Conservation (phyloP, 306 rosid genomes). For the Pyrus communis region DNA sequence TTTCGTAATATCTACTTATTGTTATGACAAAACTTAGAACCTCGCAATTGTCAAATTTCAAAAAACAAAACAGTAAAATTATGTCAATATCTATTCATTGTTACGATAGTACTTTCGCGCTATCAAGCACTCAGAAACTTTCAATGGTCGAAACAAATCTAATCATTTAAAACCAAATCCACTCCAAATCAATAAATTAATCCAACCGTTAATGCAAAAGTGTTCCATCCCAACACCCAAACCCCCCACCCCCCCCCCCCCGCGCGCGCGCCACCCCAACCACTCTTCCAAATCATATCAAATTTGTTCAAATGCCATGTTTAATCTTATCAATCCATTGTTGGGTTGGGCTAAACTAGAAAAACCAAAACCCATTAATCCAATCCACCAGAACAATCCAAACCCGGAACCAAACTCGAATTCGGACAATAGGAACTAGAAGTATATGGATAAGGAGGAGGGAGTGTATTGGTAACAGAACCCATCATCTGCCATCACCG, state of each 20-base stretch:
- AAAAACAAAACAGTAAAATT: background rate
- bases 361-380: background rate
- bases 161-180: background rate
- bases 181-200: too few relatives aligned
- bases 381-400: background rate
- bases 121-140: background rate
- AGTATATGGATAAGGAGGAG: background rate
- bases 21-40: background rate
- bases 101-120: too few relatives aligned
- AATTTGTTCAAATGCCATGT: background rate
- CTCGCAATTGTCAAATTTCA: background rate
- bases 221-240: too few relatives aligned
- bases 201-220: background rate
- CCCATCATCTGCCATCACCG: slow-evolving; percentile 2
- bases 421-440: background rate
- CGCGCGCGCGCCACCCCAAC: too few relatives aligned
- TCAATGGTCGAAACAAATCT: background rate
- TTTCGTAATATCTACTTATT: background rate
- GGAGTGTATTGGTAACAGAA: background rate
- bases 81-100: too few relatives aligned
- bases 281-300: too few relatives aligned
- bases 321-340: background rate
- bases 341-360: background rate
- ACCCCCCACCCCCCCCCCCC: too few relatives aligned
- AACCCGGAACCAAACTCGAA: background rate